These are phyloP conservation scores for Diaporthe capsici DNA, from an alignment of 2,329 filamentous ascomycete genomes.

Conservation along the genomic window DNA sequence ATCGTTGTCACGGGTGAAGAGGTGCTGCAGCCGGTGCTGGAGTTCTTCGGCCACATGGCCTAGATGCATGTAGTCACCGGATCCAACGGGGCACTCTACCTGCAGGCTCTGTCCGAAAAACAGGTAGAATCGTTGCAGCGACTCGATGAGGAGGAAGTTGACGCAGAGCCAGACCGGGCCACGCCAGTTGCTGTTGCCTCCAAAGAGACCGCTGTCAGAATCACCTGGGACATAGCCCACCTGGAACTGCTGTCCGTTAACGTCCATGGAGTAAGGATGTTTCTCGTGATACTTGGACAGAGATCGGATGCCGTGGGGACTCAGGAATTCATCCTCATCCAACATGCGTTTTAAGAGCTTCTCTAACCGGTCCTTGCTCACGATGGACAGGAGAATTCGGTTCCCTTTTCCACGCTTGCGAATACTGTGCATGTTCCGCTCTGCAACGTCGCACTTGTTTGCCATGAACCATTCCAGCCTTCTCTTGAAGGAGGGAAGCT, in stretches of 20 bases:
- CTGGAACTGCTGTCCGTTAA: constrained; percentile 90
- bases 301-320: constrained; percentile 90
- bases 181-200: constrained; percentile 98
- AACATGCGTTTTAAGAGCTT: constrained; percentile 94
- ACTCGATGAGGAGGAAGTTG: constrained; percentile 95
- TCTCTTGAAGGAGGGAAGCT: constrained; percentile 92
- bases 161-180: constrained; percentile 96
- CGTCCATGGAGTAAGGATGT: constrained; percentile 93
- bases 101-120: constrained; percentile 93
- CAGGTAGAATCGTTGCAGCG: constrained; percentile 94
- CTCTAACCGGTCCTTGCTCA: constrained; percentile 92
- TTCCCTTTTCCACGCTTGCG: constrained; percentile 91
- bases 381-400: constrained; percentile 87
- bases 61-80: constrained; percentile 94
- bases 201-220: constrained; percentile 94
- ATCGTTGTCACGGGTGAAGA: constrained; percentile 87
- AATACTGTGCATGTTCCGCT: constrained; percentile 96
- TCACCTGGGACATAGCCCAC: constrained; percentile 96
- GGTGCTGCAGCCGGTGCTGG: constrained; percentile 92
- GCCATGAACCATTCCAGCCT: constrained; percentile 94
- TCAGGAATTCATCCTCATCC: constrained; percentile 93
- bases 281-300: constrained; percentile 93
- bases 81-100: constrained; percentile 94
- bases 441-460: constrained; percentile 86
- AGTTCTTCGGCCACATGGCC: constrained; percentile 95